Evolutionary conservation across 345 rosid genomes (phyloP), one percentile per base, ranked within the genome.

Genomic region (Salix brachista): DNA sequence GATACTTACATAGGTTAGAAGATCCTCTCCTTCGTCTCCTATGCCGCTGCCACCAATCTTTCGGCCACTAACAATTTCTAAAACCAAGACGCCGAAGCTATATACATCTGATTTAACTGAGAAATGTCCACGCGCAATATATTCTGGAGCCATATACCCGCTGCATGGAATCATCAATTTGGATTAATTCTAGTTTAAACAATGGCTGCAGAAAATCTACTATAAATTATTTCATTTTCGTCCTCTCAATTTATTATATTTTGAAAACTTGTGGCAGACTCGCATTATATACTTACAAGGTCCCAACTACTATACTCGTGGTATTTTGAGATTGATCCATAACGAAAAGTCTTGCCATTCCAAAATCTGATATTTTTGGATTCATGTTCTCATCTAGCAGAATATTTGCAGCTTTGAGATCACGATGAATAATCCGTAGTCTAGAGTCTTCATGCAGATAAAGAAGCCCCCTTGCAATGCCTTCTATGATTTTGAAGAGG

Each of bases 351-450:
- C 81, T 81, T 14, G 90, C 88, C 79, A 72, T 82, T n/a, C 88
- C 87, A 8, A 87, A 84, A 60, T 87, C 87, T 73, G 86, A 79
- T 46, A 87, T 82, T 81, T 84, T 87, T 0, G 87, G 86, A 11
- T 80, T 78, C 87, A 85, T 78, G 14, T 85, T 67, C 30, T 18
- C 67, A 44, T 79, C 81, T 67, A 73, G 17, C 2, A 4, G 54
- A 28, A 61, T 32, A 6, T 37, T 36, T 6, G 88, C 75, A 0
- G 89, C 86, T 67, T 89, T 89, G 0, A 89, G 70, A 48, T 89
- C 88, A 1, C 87, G 81, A n/a, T 50, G 74, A 50, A 52, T 52
- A 34, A 71, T 71, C 39, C 64, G 64, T 3, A 26, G 25, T 19
- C n/a, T 41, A 48, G 74, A 52, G 11, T 71, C 74, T 32, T 48